Conservation (phyloP, 306 rosid species). For the Comarum palustre region DNA sequence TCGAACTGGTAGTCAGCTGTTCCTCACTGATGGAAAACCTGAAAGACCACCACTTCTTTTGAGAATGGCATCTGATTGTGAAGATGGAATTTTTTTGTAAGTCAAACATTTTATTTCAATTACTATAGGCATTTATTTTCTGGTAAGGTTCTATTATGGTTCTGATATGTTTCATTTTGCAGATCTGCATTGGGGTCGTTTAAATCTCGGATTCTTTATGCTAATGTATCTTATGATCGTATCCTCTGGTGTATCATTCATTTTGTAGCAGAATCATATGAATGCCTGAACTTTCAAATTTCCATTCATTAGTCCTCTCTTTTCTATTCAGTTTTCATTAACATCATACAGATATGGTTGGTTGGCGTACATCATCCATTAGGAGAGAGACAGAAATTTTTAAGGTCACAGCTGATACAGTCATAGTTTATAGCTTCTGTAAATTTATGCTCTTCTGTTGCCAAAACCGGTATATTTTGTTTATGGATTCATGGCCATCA, state of each 20-base stretch:
- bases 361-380: constrained; percentile 98
- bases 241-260: constrained; percentile 38
- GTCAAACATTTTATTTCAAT: constrained; percentile 24
- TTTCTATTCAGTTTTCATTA: constrained; percentile 36
- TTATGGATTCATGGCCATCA: neutral
- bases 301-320: constrained; percentile 20
- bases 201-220: constrained; percentile 66
- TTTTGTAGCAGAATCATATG: constrained; percentile 5
- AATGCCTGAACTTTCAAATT: constrained; percentile 19
- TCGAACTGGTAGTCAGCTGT: constrained; percentile 88
- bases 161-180: constrained; percentile 34
- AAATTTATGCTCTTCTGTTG: neutral
- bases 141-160: constrained; percentile 19
- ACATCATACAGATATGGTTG: constrained; percentile 80
- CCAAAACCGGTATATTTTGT: neutral
- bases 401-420: constrained; percentile 44
- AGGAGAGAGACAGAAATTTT: constrained; percentile 78
- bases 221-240: constrained; percentile 96
- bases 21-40: constrained; percentile 88
- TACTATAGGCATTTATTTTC: neutral
- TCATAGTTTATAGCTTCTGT: neutral
- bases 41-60: constrained; percentile 83
- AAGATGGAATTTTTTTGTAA: constrained; percentile 79
- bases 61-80: constrained; percentile 88
- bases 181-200: constrained; percentile 89